Conservation (phyloP, 345 rosid species). For the Eucalyptus viminalis region DNA sequence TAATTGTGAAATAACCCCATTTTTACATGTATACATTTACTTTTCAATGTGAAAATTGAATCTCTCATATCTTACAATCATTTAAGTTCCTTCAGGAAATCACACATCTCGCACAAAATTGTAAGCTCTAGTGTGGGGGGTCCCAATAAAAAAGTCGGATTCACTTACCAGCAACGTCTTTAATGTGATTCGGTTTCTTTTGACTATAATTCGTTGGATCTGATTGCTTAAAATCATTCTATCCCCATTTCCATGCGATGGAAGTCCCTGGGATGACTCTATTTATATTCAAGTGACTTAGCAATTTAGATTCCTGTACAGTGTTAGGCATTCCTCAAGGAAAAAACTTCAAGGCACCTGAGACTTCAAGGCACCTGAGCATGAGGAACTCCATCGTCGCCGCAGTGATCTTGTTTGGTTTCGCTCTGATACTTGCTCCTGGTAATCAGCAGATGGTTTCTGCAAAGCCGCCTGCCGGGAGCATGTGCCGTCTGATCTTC, state of each 20-base stretch:
- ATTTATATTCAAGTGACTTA: neutral
- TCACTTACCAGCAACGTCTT: neutral
- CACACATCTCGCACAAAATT: neutral
- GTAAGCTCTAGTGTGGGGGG: neutral
- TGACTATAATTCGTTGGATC: neutral
- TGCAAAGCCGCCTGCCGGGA: neutral
- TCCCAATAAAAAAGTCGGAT: neutral
- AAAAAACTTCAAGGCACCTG: too few species aligned
- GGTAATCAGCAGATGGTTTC: neutral
- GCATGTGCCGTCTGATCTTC: neutral
- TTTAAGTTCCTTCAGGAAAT: neutral
- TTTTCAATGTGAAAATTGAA: neutral
- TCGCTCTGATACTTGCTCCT: neutral
- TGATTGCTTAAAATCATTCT: neutral
- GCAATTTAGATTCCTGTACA: neutral
- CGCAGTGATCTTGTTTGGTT: neutral
- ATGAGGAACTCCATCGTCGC: neutral
- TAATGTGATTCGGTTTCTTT: neutral
- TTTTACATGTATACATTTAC: neutral
- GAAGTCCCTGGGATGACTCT: neutral
- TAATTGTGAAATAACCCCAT: neutral
- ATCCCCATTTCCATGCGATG: neutral
- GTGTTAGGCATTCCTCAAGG: neutral
- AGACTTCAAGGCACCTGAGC: neutral
- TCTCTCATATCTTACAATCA: neutral